Percentiles rank a stretch among this genome's conserved stretches.
phyloP scores from a whole-genome alignment of 495 filamentous ascomycete species.

The Neurospora pannonica region DNA sequence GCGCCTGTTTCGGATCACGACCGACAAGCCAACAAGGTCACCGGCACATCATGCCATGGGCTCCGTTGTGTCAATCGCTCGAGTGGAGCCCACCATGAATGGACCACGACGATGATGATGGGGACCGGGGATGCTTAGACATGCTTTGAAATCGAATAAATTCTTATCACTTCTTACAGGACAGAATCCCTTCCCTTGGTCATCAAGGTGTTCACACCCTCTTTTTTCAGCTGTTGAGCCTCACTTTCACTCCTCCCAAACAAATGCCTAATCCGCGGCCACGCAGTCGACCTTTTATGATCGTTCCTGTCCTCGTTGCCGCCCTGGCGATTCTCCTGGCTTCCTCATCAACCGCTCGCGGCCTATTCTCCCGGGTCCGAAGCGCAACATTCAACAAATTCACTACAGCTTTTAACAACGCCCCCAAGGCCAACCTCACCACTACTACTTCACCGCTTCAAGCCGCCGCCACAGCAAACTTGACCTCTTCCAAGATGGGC shows the following conservation, averaged over 20 bases:
- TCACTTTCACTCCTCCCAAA: background rate
- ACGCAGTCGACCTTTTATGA: background rate
- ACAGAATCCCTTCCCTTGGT: background rate
- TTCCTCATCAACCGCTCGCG: background rate
- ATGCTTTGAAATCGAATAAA: background rate
- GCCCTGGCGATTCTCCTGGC: background rate
- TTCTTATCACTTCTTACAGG: background rate
- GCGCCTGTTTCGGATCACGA: background rate
- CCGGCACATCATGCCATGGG: background rate
- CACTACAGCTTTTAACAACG: background rate
- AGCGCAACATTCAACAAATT: background rate
- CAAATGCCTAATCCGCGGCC: background rate
- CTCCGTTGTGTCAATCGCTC: background rate
- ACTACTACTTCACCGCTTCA: background rate
- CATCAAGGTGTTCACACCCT: background rate
- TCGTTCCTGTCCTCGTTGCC: slow-evolving; percentile 1
- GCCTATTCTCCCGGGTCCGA: background rate
- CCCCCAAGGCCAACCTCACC: background rate
- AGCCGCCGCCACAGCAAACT: background rate
- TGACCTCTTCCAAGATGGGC: slow-evolving; percentile 15
- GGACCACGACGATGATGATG: background rate
- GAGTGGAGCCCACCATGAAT: background rate
- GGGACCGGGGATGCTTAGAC: background rate
- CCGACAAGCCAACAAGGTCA: background rate
- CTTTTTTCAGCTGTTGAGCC: background rate